Base-by-base conservation (phyloP, 2,329 filamentous ascomycete genomes). In the Bipolaris zeicola region DNA sequence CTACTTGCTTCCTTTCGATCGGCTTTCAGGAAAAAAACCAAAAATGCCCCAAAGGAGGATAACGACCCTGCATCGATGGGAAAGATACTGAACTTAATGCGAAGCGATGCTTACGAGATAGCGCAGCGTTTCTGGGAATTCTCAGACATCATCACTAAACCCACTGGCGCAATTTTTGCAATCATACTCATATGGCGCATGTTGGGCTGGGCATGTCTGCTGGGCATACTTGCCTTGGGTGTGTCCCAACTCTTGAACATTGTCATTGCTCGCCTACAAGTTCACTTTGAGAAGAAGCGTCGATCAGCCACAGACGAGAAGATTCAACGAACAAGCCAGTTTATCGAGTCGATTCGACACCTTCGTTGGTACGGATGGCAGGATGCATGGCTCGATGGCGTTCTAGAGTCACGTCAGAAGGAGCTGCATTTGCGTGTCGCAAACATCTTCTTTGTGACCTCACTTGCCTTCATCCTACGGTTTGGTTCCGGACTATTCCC, bases 81-180 rank as follows among this genome's bases (percentile, higher is more conserved):
- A 6, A 96, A 96, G 70, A 95, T 96, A 49, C 83, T 96, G 58
- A 96, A 96, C 66, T 77, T 96, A 2, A 90, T 96, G 81, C 87
- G 91, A 36, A 87, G 84, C 56, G 91, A 95, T 71, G 90, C 89
- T 0, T 95, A 94, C 69, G 89, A 93, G 70, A 86, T 94, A 37
- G 85, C 91, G 2, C 91, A 94, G 68, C 75, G 90, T 41, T 95
- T 96, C 66, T 96, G 92, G 92, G 92, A 96, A 58, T 90, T 95
- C 50, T 84, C 89, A 1, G 81, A 81, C n/a, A 79, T 96, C 1
- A 79, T 96, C 38, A 88, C 88, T 3, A 90, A 89, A 59, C 92
- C 92, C 0, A 75, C 95, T 14, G 89, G 89, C 57, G 83, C 94
- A n/a, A 69, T 92, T 1, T 80, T 96, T 3, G 90, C 91, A 0